Base-by-base conservation (phyloP, 2,329 filamentous ascomycete genomes). In the Fusarium musae region DNA sequence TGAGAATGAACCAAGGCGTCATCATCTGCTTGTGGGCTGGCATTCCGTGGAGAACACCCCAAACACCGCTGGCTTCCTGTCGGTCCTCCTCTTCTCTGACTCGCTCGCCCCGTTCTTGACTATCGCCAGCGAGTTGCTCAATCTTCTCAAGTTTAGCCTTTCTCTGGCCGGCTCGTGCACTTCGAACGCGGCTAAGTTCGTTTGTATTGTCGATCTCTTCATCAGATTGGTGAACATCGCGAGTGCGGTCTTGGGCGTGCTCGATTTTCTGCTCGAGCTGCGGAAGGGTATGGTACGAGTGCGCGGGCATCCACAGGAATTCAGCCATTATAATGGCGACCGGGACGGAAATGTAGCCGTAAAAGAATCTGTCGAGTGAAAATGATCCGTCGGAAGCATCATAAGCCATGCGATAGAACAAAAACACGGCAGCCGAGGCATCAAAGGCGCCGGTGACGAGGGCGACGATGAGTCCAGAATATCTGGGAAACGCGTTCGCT, bases 391-490 rank as follows among this genome's bases (percentile, higher is more conserved):
- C 77, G 0, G 87, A 90, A 46, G 84, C 84, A 76, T 93, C 88
- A 79, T 92, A 95, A 16, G 92, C 81, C 60, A 95, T 82, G 34
- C 92, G 90, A 81, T 95, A 95, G 52, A 93, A 82, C 26, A 95
- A 85, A 76, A 95, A 95, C 3, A 95, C 82, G 2, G 93, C 93
- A 65, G 92, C 93, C 1, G 93, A 95, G 2, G 93, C 91, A 79
- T 96, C 93, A 79, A 96, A 96, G 4, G 93, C 92, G 4, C 93
- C 93, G 0, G 93, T 96, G 49, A 96, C 83, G 39, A 94, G 86
- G 6, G 93, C 93, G 13, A 96, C 85, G 63, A 96, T 93, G 11
- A 93, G 83, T 1, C 93, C 93, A 3, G 92, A 93, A 75, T 92
- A 87, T 57, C 87, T 87, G 2, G 93, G 93, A 75, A 96, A 96